Conservation (phyloP, 2,329 filamentous ascomycete genomes). For the Sarocladium brachiariae region DNA sequence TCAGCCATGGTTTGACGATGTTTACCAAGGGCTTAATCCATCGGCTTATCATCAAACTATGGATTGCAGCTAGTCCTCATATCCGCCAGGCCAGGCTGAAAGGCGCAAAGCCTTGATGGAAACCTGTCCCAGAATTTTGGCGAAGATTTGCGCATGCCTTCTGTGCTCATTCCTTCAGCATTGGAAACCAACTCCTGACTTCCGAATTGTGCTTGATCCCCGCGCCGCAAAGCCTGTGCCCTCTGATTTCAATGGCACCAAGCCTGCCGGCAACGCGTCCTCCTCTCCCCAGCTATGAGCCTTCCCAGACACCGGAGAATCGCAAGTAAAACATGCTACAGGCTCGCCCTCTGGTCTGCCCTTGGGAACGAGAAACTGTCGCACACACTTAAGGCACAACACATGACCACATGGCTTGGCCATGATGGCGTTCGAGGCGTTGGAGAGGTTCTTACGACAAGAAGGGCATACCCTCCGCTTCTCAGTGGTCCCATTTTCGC, state of each 20-base stretch:
- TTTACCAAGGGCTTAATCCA: slow-evolving; percentile 75
- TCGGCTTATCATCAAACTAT: slow-evolving; percentile 61
- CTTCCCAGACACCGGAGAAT: slow-evolving; percentile 60
- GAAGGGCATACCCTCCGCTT: slow-evolving; percentile 62
- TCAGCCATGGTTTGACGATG: slow-evolving; percentile 83
- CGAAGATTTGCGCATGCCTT: neutral
- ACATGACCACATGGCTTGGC: slow-evolving; percentile 90
- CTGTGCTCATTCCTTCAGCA: slow-evolving; percentile 41
- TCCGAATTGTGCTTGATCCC: slow-evolving; percentile 78
- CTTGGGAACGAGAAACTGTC: slow-evolving; percentile 68
- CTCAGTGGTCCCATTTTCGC: slow-evolving; percentile 36
- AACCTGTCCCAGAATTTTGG: neutral
- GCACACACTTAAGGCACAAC: slow-evolving; percentile 75
- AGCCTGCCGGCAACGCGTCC: slow-evolving; percentile 57
- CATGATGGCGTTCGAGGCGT: slow-evolving; percentile 74
- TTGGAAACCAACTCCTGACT: slow-evolving; percentile 72
- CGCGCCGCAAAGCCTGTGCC: slow-evolving; percentile 89
- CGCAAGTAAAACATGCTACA: slow-evolving; percentile 73
- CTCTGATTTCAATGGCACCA: slow-evolving; percentile 76
- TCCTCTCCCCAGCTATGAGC: slow-evolving; percentile 36
- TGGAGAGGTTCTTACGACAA: slow-evolving; percentile 76
- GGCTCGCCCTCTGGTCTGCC: slow-evolving; percentile 41
- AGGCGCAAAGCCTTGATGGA: slow-evolving; percentile 11
- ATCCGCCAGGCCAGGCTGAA: slow-evolving; percentile 18
- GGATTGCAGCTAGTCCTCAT: slow-evolving; percentile 45